Conservation (phyloP, 768 basidiomycete species). For the Termitomyces sp. region DNA sequence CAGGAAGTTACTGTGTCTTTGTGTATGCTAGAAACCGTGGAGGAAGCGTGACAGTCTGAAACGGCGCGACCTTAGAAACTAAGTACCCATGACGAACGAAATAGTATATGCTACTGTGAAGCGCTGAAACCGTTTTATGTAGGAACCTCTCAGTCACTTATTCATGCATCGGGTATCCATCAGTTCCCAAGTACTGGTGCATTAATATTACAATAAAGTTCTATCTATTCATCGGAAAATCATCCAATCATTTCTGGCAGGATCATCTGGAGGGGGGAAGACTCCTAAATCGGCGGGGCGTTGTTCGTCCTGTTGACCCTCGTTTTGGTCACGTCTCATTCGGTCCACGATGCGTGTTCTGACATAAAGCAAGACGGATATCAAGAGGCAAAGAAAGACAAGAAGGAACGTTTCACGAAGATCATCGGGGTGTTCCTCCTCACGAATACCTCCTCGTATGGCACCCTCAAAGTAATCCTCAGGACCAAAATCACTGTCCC, state of each 20-base stretch:
- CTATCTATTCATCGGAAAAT: constrained; percentile 43
- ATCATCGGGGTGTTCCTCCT: constrained; percentile 65
- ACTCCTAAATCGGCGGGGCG: constrained; percentile 40
- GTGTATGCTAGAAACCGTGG: too few relatives aligned
- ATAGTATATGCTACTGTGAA: neutral
- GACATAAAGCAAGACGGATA: constrained; percentile 74
- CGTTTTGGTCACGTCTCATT: constrained; percentile 60
- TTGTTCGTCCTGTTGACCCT: constrained; percentile 39
- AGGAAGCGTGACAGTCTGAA: too few relatives aligned
- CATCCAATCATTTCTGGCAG: constrained; percentile 64
- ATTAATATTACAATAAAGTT: constrained; percentile 17
- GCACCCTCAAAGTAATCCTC: constrained; percentile 82
- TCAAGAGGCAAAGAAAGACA: constrained; percentile 65
- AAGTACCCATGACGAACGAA: too few relatives aligned
- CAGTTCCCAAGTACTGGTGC: neutral
- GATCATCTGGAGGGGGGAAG: constrained; percentile 63
- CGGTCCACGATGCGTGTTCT: constrained; percentile 76
- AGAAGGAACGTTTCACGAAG: constrained; percentile 79
- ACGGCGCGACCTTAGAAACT: too few relatives aligned
- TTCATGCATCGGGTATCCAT: neutral
- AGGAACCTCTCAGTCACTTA: neutral
- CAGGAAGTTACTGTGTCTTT: too few relatives aligned
- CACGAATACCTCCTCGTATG: constrained; percentile 53
- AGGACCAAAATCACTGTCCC: constrained; percentile 71
- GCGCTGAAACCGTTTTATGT: neutral